Conservation (phyloP, 2,329 filamentous ascomycete species). For the Thielaviopsis populi region DNA sequence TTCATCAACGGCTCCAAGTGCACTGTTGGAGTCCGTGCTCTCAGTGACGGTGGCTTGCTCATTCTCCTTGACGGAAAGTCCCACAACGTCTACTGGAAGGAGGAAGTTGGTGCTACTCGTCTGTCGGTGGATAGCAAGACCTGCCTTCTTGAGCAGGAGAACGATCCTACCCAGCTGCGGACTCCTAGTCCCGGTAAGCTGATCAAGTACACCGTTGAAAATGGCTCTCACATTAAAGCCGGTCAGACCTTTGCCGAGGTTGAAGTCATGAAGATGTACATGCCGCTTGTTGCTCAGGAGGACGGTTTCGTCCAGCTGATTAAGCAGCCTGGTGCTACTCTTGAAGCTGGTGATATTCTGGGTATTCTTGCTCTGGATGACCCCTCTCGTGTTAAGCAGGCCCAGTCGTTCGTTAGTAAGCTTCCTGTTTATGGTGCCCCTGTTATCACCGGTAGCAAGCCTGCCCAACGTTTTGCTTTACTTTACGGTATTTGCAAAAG, state of each 20-base stretch:
- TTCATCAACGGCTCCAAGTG: slow-evolving; percentile 99
- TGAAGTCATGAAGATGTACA: slow-evolving; percentile 99
- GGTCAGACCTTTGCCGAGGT: slow-evolving; percentile 92
- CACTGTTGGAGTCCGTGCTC: slow-evolving; percentile 76
- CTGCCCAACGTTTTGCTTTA: slow-evolving; percentile 70
- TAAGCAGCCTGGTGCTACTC: slow-evolving; percentile 95
- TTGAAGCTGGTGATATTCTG: slow-evolving; percentile 96
- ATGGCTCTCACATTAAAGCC: slow-evolving; percentile 80
- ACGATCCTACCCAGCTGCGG: slow-evolving; percentile 91
- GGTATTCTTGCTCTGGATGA: slow-evolving; percentile 93
- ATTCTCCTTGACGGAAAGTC: slow-evolving; percentile 82
- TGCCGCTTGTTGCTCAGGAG: slow-evolving; percentile 89
- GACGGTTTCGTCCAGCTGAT: slow-evolving; percentile 95
- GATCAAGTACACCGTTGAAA: slow-evolving; percentile 94
- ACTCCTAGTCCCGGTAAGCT: slow-evolving; percentile 94
- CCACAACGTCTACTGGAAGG: slow-evolving; percentile 99
- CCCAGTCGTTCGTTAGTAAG: slow-evolving; percentile 81
- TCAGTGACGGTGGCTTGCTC: slow-evolving; percentile 86
- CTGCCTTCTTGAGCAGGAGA: slow-evolving; percentile 93
- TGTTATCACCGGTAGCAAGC: slow-evolving; percentile 78
- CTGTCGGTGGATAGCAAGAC: slow-evolving; percentile 97
- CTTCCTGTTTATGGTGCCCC: slow-evolving; percentile 77
- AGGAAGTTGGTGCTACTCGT: slow-evolving; percentile 90
- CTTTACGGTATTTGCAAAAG: slow-evolving; percentile 66
- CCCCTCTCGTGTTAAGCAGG: slow-evolving; percentile 90